Conservation (phyloP, 1,139 yeast genomes). For the Entelexis paramagnoliae region DNA sequence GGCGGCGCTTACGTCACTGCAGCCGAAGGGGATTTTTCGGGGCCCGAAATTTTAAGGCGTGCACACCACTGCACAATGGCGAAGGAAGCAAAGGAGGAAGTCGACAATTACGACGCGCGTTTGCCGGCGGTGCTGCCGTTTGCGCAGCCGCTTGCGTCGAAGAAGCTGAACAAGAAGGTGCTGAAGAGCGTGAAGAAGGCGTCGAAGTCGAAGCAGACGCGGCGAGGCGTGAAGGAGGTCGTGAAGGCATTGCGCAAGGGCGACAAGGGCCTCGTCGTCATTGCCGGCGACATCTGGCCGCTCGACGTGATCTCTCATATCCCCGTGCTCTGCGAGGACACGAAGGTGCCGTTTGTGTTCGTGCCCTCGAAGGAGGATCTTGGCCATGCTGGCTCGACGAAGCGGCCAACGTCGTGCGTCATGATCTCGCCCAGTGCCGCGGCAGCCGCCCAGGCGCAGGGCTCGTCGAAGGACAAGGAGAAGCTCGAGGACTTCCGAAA, state of each 20-base stretch:
- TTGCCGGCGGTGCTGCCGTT: conserved; percentile 84
- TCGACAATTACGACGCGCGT: conserved; percentile 85
- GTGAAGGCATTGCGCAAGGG: conserved; percentile 97
- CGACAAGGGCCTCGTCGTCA: conserved; percentile 88
- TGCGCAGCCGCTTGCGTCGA: conserved; percentile 91
- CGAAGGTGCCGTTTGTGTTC: conserved; percentile 78
- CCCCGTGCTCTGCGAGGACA: conserved; percentile 95
- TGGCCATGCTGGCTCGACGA: conserved; percentile 98
- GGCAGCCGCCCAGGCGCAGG: conserved; percentile 62
- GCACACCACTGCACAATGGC: conserved; percentile 24
- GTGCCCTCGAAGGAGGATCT: conserved; percentile 96
- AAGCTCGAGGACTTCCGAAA: conserved; percentile 80
- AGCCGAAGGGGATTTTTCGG: neutral
- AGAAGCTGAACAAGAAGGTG: conserved; percentile 89
- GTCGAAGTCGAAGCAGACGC: conserved; percentile 96
- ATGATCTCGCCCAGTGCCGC: conserved; percentile 66
- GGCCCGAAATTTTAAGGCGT: neutral
- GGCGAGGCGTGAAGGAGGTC: conserved; percentile 97
- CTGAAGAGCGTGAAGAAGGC: conserved; percentile 85
- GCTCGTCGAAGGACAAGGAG: conserved; percentile 50
- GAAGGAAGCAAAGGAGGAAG: conserved; percentile 30
- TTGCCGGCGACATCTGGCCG: conserved; percentile 98
- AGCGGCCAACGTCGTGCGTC: conserved; percentile 97
- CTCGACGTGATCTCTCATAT: conserved; percentile 94
- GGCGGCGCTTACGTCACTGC: neutral